Evolutionary conservation across 139 green algal genomes (phyloP), one percentile per base, ranked within the genome.

Genomic region (Haematococcus lacustris): DNA sequence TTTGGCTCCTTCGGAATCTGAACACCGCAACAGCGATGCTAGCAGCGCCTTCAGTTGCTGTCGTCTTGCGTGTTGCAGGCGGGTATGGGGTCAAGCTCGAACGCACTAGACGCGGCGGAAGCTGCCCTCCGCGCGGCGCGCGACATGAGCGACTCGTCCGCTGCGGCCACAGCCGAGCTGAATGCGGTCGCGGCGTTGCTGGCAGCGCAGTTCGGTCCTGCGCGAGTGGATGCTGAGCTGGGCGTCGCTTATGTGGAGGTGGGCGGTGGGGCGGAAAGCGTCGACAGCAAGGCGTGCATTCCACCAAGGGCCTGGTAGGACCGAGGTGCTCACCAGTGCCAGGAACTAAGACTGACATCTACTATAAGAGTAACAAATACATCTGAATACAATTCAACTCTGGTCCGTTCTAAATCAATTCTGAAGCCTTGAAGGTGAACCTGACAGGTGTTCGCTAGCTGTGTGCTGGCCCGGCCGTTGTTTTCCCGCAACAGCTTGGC

Each of bases 171-270:
- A 4, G 86, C 87, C 1, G 90, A 96, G 75, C 62, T 84, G 67
- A 66, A 81, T 34, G 75, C 94, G 1, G 51, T 91, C 37, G 86
- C 82, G 0, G 78, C 86, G 2, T 69, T 96, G 41, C 75, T 96
- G 73, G 51, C 72, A 1, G 81, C 86, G 34, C 91, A 96, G 83
- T 96, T 92, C 76, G 91, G 91, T 34, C 70, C 71, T 0, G 82
- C 85, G 1, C n/a, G 51, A 3, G 79, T 92, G 39, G 84, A 89
- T 41, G 60, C 79, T 17, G 61, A 68, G 3, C 39, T n/a, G 4
- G 68, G 67, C 17, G 50, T 6, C 3, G 67, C 79, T 40, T 21
- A 32, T 0, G 28, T 84, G 38, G 28, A 72, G 66, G 74, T 80
- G 59, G 23, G 74, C 2, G 28, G 13, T 3, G 28, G 33, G 34